Percentiles rank a stretch among this genome's conserved stretches.
Conservation (phyloP, 768 basidiomycete genomes). For the Tricholoma flavovirens region DNA sequence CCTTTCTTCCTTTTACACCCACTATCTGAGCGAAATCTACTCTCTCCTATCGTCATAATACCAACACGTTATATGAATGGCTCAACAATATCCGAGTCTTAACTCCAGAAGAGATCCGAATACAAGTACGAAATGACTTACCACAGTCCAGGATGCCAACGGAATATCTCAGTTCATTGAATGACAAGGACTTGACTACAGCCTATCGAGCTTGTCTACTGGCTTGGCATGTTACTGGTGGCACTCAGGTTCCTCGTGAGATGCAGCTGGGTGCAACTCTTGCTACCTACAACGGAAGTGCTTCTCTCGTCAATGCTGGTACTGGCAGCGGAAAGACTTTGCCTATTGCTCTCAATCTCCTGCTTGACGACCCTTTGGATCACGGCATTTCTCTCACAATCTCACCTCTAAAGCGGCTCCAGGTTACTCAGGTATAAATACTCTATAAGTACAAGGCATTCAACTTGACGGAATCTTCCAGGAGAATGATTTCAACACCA, state of each 20-base stretch:
- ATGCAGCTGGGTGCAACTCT: neutral
- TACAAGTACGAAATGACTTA: too few relatives aligned
- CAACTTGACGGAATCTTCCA: neutral
- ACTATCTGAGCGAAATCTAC: too few relatives aligned
- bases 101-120: too few relatives aligned
- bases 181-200: neutral
- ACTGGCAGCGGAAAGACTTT: slow-evolving; percentile 26
- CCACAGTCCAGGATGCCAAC: too few relatives aligned
- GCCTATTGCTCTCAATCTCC: slow-evolving; percentile 17
- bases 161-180: too few relatives aligned
- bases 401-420: slow-evolving; percentile 17
- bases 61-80: too few relatives aligned
- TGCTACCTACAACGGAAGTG: slow-evolving; percentile 10
- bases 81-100: too few relatives aligned
- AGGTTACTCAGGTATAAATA: neutral
- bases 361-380: slow-evolving; percentile 12
- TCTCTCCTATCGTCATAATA: too few relatives aligned
- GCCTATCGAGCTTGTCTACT: neutral
- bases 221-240: neutral
- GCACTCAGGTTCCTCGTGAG: neutral
- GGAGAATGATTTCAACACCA: slow-evolving; percentile 12
- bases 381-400: slow-evolving; percentile 7
- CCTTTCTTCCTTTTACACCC: too few relatives aligned
- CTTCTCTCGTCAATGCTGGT: slow-evolving; percentile 17
- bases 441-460: neutral